A percentile compares a stretch with the other conserved stretches of the same genome.
Conservation (phyloP, 2,329 filamentous ascomycete species). For the Endoconidiophora polonica region DNA sequence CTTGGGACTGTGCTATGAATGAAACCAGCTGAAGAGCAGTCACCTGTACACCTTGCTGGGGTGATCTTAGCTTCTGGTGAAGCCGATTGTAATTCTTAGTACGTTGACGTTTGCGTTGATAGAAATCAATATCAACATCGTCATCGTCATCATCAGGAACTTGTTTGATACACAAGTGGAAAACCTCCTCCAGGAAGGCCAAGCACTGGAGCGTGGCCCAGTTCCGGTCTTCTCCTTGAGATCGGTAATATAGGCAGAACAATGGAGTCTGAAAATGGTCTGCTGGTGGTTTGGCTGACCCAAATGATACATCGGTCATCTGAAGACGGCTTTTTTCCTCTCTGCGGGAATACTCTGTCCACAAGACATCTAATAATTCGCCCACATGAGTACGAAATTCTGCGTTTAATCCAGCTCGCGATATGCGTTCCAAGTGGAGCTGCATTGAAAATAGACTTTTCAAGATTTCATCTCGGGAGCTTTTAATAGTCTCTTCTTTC, state of each 20-base stretch:
- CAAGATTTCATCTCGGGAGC: slow-evolving; percentile 61
- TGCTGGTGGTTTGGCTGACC: slow-evolving; percentile 25
- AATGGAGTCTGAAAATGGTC: slow-evolving; percentile 30
- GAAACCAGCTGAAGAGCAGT: slow-evolving; percentile 41
- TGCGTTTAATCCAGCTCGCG: slow-evolving; percentile 24
- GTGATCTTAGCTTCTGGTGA: slow-evolving; percentile 30
- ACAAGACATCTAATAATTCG: slow-evolving; percentile 53
- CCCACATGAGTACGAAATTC: slow-evolving; percentile 34
- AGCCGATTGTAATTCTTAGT: slow-evolving; percentile 29
- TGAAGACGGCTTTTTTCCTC: slow-evolving; percentile 56
- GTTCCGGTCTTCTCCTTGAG: slow-evolving; percentile 37
- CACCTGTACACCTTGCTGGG: slow-evolving; percentile 27
- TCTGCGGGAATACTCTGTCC: slow-evolving; percentile 59
- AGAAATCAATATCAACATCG: slow-evolving; percentile 20
- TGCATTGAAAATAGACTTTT: slow-evolving; percentile 51
- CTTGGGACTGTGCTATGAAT: slow-evolving; percentile 34
- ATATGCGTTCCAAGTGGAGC: slow-evolving; percentile 43
- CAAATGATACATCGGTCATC: slow-evolving; percentile 56
- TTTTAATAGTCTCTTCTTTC: slow-evolving; percentile 42
- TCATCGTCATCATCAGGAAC: not conserved
- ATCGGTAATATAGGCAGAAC: slow-evolving; percentile 37
- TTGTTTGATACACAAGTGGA: slow-evolving; percentile 2
- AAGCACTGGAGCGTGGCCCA: slow-evolving; percentile 45
- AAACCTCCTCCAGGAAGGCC: slow-evolving; percentile 36
- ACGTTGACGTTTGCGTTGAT: slow-evolving; percentile 36